phyloP scores from a whole-genome alignment of 1,284 basidiomycete species.

The Bondarzewia mesenterica region DNA sequence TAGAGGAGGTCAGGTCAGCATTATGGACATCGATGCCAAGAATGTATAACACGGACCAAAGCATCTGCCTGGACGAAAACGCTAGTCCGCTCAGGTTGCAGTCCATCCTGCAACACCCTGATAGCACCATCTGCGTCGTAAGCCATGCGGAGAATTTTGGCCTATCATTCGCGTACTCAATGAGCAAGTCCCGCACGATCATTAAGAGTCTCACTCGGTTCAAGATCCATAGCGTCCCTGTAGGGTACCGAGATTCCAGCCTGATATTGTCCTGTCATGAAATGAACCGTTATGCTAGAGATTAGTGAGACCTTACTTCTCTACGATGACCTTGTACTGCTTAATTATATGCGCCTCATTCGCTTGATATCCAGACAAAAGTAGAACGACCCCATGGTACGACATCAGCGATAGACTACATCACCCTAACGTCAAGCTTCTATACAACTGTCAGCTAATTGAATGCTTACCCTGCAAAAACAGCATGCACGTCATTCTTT shows the following conservation, averaged over 20 bases:
- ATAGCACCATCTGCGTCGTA: constrained; percentile 57
- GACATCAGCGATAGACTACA: constrained; percentile 72
- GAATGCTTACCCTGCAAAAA: constrained; percentile 55
- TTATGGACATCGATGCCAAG: too few relatives aligned
- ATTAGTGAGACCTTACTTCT: constrained; percentile 32
- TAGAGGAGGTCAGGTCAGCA: not conserved
- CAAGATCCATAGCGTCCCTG: constrained; percentile 67
- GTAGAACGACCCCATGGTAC: constrained; percentile 63
- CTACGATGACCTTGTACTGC: constrained; percentile 56
- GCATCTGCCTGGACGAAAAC: constrained; percentile 66
- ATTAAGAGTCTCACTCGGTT: constrained; percentile 43
- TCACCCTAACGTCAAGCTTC: not conserved
- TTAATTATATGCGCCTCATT: constrained; percentile 55
- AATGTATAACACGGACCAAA: constrained; percentile 44
- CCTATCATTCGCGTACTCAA: constrained; percentile 37
- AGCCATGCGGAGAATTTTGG: constrained; percentile 69
- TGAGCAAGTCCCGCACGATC: not conserved
- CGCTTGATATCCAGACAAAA: constrained; percentile 66
- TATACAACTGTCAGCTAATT: too few relatives aligned
- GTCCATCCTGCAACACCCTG: constrained; percentile 46
- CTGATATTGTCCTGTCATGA: too few relatives aligned
- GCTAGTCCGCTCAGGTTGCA: constrained; percentile 41
- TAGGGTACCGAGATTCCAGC: constrained; percentile 51
- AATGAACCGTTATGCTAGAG: too few relatives aligned
- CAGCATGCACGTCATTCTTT: constrained; percentile 59